Evolutionary conservation across 768 basidiomycete genomes (phyloP).

Genomic region (Mycena maculata): DNA sequence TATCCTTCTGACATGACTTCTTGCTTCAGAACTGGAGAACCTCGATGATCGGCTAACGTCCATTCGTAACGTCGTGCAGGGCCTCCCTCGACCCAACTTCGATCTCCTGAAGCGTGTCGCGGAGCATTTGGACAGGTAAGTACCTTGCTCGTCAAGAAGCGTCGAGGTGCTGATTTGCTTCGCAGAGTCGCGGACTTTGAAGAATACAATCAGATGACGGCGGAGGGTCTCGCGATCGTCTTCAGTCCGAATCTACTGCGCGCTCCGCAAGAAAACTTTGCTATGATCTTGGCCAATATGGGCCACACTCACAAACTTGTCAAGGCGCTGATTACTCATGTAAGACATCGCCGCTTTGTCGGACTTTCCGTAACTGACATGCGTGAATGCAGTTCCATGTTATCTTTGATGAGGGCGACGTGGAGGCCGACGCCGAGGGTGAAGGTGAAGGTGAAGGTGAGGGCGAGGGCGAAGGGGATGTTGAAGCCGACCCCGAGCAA

Average conservation of each 20-base stretch:
- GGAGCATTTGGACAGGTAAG: slow-evolving; percentile 84
- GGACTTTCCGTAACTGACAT: slow-evolving; percentile 22
- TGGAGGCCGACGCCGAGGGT: slow-evolving; percentile 71
- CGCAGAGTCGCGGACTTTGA: slow-evolving; percentile 87
- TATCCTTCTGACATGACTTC: neutral
- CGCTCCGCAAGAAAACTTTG: slow-evolving; percentile 83
- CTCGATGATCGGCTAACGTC: slow-evolving; percentile 72
- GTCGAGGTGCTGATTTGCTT: neutral
- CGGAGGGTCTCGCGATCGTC: slow-evolving; percentile 85
- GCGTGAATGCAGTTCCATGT: slow-evolving; percentile 59
- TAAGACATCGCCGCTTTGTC: slow-evolving; percentile 49
- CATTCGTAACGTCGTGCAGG: slow-evolving; percentile 76
- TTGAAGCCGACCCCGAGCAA: slow-evolving; percentile 74
- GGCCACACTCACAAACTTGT: slow-evolving; percentile 80
- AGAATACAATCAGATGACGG: slow-evolving; percentile 91
- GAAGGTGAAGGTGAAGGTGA: slow-evolving; percentile 72
- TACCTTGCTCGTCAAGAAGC: neutral
- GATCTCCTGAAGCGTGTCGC: slow-evolving; percentile 82
- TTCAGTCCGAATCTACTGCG: slow-evolving; percentile 86
- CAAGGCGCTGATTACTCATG: slow-evolving; percentile 81
- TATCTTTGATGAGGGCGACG: slow-evolving; percentile 80
- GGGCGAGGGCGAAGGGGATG: slow-evolving; percentile 71
- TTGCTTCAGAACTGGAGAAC: slow-evolving; percentile 70
- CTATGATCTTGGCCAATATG: slow-evolving; percentile 84
- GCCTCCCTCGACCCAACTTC: slow-evolving; percentile 78